Evolutionary conservation across 2,329 filamentous ascomycete species (phyloP).

Genomic region (Colletotrichum scovillei): DNA sequence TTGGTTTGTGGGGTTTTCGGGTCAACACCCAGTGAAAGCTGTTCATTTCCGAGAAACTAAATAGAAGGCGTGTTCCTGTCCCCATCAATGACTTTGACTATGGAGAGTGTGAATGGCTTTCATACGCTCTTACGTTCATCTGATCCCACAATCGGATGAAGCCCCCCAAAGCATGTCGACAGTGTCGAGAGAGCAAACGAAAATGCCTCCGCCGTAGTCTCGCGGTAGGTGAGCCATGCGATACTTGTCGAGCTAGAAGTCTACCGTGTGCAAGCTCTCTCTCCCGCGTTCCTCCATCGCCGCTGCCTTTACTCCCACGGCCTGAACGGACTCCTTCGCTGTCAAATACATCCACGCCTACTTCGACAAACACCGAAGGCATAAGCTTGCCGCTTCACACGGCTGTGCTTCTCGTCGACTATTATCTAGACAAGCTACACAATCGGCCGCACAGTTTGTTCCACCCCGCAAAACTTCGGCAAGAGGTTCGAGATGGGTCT

Average conservation of each 20-base stretch:
- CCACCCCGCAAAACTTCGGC: not conserved
- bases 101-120: not conserved
- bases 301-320: not conserved
- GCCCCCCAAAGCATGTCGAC: not conserved
- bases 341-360: not conserved
- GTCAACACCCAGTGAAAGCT: not conserved
- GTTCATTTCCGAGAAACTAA: not conserved
- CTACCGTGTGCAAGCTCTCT: not conserved
- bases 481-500: not conserved
- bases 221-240: not conserved
- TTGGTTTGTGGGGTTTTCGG: not conserved
- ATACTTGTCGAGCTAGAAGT: not conserved
- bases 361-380: not conserved
- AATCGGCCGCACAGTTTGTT: not conserved
- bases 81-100: not conserved
- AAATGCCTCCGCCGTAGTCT: not conserved
- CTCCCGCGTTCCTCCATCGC: not conserved
- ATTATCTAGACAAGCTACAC: not conserved
- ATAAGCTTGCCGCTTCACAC: not conserved
- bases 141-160: not conserved
- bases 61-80: not conserved
- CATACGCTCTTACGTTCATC: not conserved
- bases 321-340: not conserved
- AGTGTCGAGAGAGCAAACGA: not conserved
- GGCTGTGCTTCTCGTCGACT: not conserved